A percentile compares a stretch with the other conserved stretches of the same genome.
Evolutionary conservation across 192 early-diverging fungal species (phyloP).

Genomic region (Linnemannia schmuckeri): DNA sequence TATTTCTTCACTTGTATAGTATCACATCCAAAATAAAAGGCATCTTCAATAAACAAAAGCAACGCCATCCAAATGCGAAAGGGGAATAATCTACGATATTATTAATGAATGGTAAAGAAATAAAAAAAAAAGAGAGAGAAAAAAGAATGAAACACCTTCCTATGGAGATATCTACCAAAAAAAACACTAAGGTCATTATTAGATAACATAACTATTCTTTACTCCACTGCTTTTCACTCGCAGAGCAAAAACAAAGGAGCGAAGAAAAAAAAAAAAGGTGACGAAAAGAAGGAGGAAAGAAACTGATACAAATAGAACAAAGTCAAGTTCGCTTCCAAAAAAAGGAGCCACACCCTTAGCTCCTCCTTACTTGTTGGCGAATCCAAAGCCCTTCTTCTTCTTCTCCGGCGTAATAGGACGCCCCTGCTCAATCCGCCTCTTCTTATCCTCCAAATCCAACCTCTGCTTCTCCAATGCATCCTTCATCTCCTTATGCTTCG

Average conservation of each 20-base stretch:
- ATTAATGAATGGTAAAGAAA: not conserved
- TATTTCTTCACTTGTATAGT: too few species aligned
- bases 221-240: not conserved
- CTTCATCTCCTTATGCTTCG: constrained; percentile 99
- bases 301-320: not conserved
- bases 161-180: not conserved
- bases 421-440: constrained; percentile 83
- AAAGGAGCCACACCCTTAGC: too few species aligned
- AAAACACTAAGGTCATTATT: not conserved
- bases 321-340: not conserved
- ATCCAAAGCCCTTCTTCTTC: constrained; percentile 77
- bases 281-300: not conserved
- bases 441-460: constrained; percentile 95
- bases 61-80: not conserved
- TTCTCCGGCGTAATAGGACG: constrained; percentile 83
- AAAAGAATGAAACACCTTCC: not conserved
- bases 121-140: not conserved
- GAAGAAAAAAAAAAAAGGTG: not conserved
- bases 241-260: not conserved
- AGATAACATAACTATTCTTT: not conserved
- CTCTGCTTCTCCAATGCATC: constrained; percentile 95
- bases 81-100: not conserved
- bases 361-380: constrained; percentile 62
- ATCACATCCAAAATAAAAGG: not conserved
- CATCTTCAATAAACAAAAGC: not conserved